Evolutionary conservation across 257 asterid species (phyloP), one percentile per base, ranked within the genome.

Genomic region (Fraxinus anomala): DNA sequence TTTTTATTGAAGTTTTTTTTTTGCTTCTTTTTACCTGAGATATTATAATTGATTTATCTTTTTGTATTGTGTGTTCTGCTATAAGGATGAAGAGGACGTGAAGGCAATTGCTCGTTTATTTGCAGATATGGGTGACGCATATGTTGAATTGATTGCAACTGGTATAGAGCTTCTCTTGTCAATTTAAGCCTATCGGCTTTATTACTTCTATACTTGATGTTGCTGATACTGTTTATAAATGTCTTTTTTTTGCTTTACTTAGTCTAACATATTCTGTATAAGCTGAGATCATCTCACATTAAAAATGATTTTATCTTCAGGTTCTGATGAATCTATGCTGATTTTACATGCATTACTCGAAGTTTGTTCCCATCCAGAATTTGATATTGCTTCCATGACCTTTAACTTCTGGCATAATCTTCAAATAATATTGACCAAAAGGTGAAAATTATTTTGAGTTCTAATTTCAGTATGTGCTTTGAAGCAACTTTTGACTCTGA

Each of bases 391-490:
- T 76, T 95, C 98, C 73, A 95, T 95, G 99, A 90, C 97, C 82
- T 95, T 95, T 80, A 95, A 95, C 85, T 95, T 95, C 87, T 95
- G 99, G 99, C 98, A 95, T 71, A 91, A 85, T 89, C 98, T 95
- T 86, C 98, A 92, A 89, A 80, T 90, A 77, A 83, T 89, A 68
- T 88, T 95, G 83, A 76, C 82, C 49, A 97, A 93, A 83, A 90
- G 97, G 99, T 93, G 83, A 80, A 51, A 67, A 67, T 34, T 77
- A 67, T 74, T 84, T 76, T 21, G 42, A 71, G 70, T 72, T 71
- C 14, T 68, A 33, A 73, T 74, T 49, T 80, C 42, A 59, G 63
- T 63, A 7, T 79, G 75, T 70, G 77, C 79, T 80, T 34, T 31
- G 36, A 51, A 82, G 74, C 80, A 69, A 79, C 31, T 72, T 78